Evolutionary conservation across 257 asterid genomes (phyloP).

Genomic region (Solanum bulbocastanum): DNA sequence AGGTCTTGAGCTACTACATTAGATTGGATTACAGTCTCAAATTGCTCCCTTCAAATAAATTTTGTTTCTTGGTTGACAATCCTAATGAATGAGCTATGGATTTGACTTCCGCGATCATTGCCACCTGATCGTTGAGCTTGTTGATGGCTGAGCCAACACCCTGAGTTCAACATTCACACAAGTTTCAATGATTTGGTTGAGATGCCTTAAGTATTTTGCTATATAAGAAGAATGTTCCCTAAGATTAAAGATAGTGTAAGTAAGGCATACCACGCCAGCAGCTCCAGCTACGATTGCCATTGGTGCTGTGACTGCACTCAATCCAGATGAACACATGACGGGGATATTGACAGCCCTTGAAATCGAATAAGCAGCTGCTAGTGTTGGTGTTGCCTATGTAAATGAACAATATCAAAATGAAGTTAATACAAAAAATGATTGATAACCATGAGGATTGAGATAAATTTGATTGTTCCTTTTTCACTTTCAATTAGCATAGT

Average conservation of each 20-base stretch:
- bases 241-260: background rate
- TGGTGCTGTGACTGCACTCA: constrained; percentile 82
- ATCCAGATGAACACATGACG: constrained; percentile 86
- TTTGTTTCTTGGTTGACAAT: constrained; percentile 13
- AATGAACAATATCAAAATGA: background rate
- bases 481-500: background rate
- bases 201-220: background rate
- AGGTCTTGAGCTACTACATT: background rate
- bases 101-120: constrained; percentile 87
- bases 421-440: background rate
- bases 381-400: constrained; percentile 69
- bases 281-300: constrained; percentile 94
- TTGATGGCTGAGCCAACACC: constrained; percentile 93
- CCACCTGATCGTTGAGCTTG: constrained; percentile 82
- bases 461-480: background rate
- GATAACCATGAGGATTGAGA: background rate
- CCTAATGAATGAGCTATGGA: constrained; percentile 52
- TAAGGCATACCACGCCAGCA: constrained; percentile 62
- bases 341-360: constrained; percentile 75
- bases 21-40: constrained; percentile 19
- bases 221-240: background rate
- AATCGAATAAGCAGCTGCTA: constrained; percentile 82
- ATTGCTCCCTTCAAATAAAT: constrained; percentile 15
- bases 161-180: constrained; percentile 15
- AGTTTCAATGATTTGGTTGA: background rate